These are phyloP conservation scores for Zygnema circumcarinatum DNA, from an alignment of 139 green algal species.

Conservation along the genomic window DNA sequence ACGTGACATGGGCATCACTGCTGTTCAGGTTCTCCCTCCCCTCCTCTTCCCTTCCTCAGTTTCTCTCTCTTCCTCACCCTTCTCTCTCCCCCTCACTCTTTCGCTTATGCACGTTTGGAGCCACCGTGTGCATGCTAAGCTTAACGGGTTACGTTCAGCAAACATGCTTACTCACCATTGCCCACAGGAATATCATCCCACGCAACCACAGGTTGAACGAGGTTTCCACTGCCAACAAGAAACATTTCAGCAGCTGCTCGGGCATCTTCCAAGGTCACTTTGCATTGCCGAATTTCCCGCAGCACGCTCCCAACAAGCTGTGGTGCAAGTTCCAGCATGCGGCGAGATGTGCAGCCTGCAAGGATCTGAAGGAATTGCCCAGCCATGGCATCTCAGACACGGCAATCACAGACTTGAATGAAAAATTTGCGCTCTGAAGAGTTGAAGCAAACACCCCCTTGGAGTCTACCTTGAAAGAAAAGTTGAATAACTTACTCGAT, in stretches of 20 bases:
- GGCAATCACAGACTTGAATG: too few relatives aligned
- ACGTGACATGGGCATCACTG: too few relatives aligned
- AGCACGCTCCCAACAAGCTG: neutral
- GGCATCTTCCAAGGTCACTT: conserved; percentile 45
- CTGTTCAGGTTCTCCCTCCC: too few relatives aligned
- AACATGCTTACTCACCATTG: conserved; percentile 23
- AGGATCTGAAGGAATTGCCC: conserved; percentile 35
- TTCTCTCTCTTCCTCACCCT: too few relatives aligned
- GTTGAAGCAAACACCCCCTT: too few relatives aligned
- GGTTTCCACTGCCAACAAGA: conserved; percentile 57
- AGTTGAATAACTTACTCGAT: conserved; percentile 20
- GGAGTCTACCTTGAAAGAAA: neutral
- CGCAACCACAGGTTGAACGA: conserved; percentile 46
- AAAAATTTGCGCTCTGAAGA: too few relatives aligned
- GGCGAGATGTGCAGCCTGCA: conserved; percentile 38
- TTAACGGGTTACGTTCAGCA: neutral
- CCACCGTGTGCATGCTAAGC: too few relatives aligned
- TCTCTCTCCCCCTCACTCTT: too few relatives aligned
- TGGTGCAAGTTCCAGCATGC: conserved; percentile 44
- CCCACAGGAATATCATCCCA: conserved; percentile 57
- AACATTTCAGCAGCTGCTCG: conserved; percentile 62
- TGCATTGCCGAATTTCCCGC: neutral
- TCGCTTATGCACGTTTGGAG: too few relatives aligned
- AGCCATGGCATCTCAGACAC: too few relatives aligned
- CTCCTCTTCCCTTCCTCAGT: too few relatives aligned